A percentile compares a stretch with the other conserved stretches of the same genome.
phyloP scores from a whole-genome alignment of 805 yeast genomes.

The Zygotorulaspora chibaensis region DNA sequence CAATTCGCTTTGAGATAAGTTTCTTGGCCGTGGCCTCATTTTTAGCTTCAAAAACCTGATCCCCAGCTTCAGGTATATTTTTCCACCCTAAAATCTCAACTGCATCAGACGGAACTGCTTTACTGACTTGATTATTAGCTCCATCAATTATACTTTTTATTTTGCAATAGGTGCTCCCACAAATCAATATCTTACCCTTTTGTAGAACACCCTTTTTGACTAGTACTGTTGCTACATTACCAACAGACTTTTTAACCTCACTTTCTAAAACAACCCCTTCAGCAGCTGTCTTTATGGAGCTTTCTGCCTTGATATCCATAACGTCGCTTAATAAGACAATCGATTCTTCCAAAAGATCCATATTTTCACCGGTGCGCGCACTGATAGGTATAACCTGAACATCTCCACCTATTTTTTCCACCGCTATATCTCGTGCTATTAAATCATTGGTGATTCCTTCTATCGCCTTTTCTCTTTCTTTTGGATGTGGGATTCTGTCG shows the following conservation, averaged over 20 bases:
- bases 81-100: slow-evolving; percentile 95
- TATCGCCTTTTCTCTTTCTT: slow-evolving; percentile 52
- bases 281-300: slow-evolving; percentile 39
- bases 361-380: slow-evolving; percentile 84
- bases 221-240: slow-evolving; percentile 79
- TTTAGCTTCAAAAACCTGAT: slow-evolving; percentile 69
- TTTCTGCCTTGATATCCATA: slow-evolving; percentile 65
- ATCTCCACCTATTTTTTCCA: slow-evolving; percentile 94
- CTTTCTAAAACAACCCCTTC: slow-evolving; percentile 94
- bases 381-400: slow-evolving; percentile 84
- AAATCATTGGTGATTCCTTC: slow-evolving; percentile 76
- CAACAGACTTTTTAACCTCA: slow-evolving; percentile 73
- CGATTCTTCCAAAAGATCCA: slow-evolving; percentile 87
- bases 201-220: slow-evolving; percentile 74
- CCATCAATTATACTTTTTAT: slow-evolving; percentile 77
- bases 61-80: slow-evolving; percentile 88
- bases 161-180: slow-evolving; percentile 84
- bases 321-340: slow-evolving; percentile 80
- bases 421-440: slow-evolving; percentile 70
- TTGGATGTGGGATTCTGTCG: slow-evolving; percentile 52
- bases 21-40: slow-evolving; percentile 71
- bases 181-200: slow-evolving; percentile 69
- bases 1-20: slow-evolving; percentile 61
- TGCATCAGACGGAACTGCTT: slow-evolving; percentile 84
- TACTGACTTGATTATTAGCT: slow-evolving; percentile 53